Conservation (phyloP, 371 early-diverging fungal species). For the Mortierella sp. region DNA sequence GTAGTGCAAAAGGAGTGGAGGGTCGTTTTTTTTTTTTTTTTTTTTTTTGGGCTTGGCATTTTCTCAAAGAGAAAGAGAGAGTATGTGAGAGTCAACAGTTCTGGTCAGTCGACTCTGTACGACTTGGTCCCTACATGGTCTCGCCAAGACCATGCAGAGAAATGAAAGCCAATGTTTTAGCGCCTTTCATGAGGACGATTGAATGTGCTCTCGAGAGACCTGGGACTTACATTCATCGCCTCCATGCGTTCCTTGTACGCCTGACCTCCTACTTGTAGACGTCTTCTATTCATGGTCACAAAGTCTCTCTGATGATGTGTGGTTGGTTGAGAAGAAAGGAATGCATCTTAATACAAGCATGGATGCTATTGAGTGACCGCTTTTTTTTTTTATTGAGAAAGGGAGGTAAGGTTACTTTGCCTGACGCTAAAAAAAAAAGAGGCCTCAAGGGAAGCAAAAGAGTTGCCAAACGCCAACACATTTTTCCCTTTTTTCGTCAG, state of each 20-base stretch:
- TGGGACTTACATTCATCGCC: slow-evolving; percentile 34
- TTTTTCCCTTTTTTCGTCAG: too few relatives aligned
- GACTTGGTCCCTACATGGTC: not conserved
- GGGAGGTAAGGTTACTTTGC: too few relatives aligned
- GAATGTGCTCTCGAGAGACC: not conserved
- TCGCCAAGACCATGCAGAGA: not conserved
- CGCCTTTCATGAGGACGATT: not conserved
- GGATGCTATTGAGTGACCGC: too few relatives aligned
- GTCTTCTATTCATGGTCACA: slow-evolving; percentile 39
- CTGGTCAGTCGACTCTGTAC: not conserved
- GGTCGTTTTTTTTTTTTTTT: too few relatives aligned
- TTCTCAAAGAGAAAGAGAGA: not conserved
- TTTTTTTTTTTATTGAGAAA: not conserved
- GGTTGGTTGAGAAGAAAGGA: not conserved
- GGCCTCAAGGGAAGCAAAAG: too few relatives aligned
- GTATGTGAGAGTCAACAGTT: not conserved
- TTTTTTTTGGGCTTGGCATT: too few relatives aligned
- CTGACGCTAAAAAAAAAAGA: too few relatives aligned
- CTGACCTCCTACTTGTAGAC: slow-evolving; percentile 36
- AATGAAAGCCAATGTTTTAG: not conserved
- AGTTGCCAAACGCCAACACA: too few relatives aligned
- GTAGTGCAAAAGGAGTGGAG: not conserved
- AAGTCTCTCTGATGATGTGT: slow-evolving; percentile 3
- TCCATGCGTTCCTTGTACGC: slow-evolving; percentile 43
- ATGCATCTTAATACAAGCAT: not conserved